Evolutionary conservation across 192 early-diverging fungal genomes (phyloP).

Genomic region (Lunasporangiospora selenospora): DNA sequence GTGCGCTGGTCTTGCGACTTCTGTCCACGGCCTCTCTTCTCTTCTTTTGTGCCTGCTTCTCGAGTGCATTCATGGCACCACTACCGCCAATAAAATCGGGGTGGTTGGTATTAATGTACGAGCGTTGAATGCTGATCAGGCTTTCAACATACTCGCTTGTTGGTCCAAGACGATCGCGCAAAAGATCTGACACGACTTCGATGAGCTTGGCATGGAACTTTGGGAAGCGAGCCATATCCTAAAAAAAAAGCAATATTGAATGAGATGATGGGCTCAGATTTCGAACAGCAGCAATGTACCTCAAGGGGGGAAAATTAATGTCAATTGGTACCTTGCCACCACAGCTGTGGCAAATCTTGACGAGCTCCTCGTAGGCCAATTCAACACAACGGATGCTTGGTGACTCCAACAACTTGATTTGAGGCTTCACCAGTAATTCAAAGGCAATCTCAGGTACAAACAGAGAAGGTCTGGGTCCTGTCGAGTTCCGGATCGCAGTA

Average conservation of each 20-base stretch:
- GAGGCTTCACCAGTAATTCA: slow-evolving; percentile 76
- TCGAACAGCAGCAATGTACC: too few relatives aligned
- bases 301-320: too few relatives aligned
- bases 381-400: slow-evolving; percentile 77
- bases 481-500: slow-evolving; percentile 78
- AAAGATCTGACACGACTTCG: slow-evolving; percentile 72
- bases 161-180: slow-evolving; percentile 71
- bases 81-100: slow-evolving; percentile 77
- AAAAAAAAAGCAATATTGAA: not conserved
- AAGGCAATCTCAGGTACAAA: slow-evolving; percentile 83
- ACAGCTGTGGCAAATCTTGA: slow-evolving; percentile 72
- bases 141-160: slow-evolving; percentile 72
- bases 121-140: slow-evolving; percentile 73
- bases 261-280: too few relatives aligned
- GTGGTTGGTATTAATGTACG: slow-evolving; percentile 82
- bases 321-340: slow-evolving; percentile 67
- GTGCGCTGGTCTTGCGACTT: too few relatives aligned
- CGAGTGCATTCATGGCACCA: slow-evolving; percentile 67
- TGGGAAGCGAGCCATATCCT: slow-evolving; percentile 74
- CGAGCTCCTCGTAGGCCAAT: slow-evolving; percentile 76
- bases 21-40: slow-evolving; percentile 42
- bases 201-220: slow-evolving; percentile 65
- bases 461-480: slow-evolving; percentile 71
- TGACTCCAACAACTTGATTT: slow-evolving; percentile 69
- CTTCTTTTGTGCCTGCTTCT: slow-evolving; percentile 64